Base-by-base conservation (phyloP, 805 yeast genomes). In the Wickerhamia fluorescens region DNA sequence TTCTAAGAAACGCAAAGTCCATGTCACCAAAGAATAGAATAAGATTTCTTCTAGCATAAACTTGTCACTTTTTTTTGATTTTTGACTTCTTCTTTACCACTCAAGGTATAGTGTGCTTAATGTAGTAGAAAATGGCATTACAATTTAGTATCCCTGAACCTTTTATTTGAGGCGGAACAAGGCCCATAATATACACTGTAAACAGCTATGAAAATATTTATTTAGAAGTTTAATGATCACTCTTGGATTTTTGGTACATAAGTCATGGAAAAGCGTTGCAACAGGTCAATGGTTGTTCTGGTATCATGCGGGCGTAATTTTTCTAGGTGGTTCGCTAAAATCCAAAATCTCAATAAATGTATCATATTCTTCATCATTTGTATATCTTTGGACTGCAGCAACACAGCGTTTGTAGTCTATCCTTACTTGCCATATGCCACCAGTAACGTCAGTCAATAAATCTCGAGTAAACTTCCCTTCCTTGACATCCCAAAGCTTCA, bases 381-480 rank as follows among this genome's bases (percentile, higher is more conserved):
- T 48, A 25, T 25, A 25, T 28, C 67, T 47, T 51, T 86, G 94
- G 7, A 88, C 92, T 0, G 98, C 97, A 13, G 94, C 89, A 21
- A 89, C 84, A 49, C 96, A 82, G 29, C 87, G 68, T 35, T 81
- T 72, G 40, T 77, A 74, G 47, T 86, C 94, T 45, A 87, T 85
- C 44, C 81, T 73, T 2, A 89, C 96, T 42, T 92, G 95, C 98
- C 98, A 92, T 20, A 89, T 86, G 21, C 84, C 80, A 7, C 92
- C 94, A 10, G 84, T 68, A 15, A 79, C 78, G 49, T 81, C 88
- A 3, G 71, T 64, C 26, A 88, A 59, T 30, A 92, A 55, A 40
- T 86, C 87, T 31, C 85, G 66, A 2, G 88, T 73, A 36, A 80
- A 71, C 45, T 68, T 67, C 0, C 97, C 97, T 3, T 80, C 75